These are phyloP conservation scores for Salvia hispanica DNA, from an alignment of 257 asterid species.

Conservation along the genomic window DNA sequence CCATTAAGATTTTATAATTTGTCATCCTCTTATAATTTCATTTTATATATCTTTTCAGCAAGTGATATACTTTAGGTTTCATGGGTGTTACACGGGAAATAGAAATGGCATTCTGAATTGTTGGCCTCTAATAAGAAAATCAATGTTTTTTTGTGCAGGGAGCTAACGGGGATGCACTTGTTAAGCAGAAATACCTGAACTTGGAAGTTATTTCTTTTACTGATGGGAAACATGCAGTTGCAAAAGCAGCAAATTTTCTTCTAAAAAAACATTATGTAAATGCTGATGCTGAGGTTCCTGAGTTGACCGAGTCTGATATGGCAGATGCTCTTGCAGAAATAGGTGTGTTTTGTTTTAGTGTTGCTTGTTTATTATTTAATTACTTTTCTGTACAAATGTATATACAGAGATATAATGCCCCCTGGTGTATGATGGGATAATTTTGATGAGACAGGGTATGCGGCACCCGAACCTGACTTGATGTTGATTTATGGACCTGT, in stretches of 20 bases:
- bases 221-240: slow-evolving; percentile 88
- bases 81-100: too few species aligned
- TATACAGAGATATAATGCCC: not conserved
- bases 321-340: slow-evolving; percentile 61
- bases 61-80: not conserved
- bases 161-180: slow-evolving; percentile 36
- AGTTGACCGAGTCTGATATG: slow-evolving; percentile 73
- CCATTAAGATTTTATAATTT: slow-evolving; percentile 2
- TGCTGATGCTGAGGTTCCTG: slow-evolving; percentile 41
- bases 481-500: slow-evolving; percentile 83
- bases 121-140: slow-evolving; percentile 30
- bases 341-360: slow-evolving; percentile 46
- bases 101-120: slow-evolving; percentile 17
- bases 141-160: slow-evolving; percentile 40
- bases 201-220: slow-evolving; percentile 71
- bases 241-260: slow-evolving; percentile 73
- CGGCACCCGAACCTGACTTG: slow-evolving; percentile 75
- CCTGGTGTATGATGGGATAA: slow-evolving; percentile 2
- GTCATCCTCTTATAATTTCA: not conserved
- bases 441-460: slow-evolving; percentile 58
- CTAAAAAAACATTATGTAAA: slow-evolving; percentile 55
- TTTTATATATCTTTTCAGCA: not conserved
- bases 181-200: slow-evolving; percentile 45
- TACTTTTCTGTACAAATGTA: slow-evolving; percentile 5
- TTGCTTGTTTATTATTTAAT: not conserved